A percentile compares a stretch with the other conserved stretches of the same genome.
phyloP scores from a whole-genome alignment of 1,284 basidiomycete species.

The Apiotrichum sp. region DNA sequence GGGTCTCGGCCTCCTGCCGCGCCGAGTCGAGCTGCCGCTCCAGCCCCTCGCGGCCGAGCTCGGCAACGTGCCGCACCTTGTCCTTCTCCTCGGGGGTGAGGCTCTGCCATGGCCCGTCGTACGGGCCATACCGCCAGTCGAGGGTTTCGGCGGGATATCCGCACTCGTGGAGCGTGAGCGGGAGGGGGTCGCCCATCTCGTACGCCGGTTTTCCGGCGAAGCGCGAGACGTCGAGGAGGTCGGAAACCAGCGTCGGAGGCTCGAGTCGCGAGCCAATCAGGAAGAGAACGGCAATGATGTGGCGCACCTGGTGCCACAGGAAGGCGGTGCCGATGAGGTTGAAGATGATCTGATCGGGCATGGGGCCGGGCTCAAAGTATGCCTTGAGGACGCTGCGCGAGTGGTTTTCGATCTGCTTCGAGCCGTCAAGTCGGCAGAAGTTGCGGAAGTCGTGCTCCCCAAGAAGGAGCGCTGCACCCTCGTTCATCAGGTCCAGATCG shows the following conservation, averaged over 20 bases:
- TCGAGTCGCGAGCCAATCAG: conserved; percentile 81
- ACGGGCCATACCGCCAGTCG: conserved; percentile 65
- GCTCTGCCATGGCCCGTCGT: conserved; percentile 37
- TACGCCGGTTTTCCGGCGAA: conserved; percentile 77
- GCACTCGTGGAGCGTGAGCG: conserved; percentile 89
- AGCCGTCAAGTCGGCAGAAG: conserved; percentile 87
- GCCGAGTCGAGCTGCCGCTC: conserved; percentile 32
- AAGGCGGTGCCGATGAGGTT: conserved; percentile 86
- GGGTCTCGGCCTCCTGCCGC: conserved; percentile 42
- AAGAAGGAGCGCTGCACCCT: conserved; percentile 64
- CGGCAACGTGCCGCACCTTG: conserved; percentile 16
- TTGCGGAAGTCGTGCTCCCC: conserved; percentile 97
- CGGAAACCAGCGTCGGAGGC: conserved; percentile 61
- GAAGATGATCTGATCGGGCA: conserved; percentile 56
- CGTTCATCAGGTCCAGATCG: conserved; percentile 68
- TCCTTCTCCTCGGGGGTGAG: conserved; percentile 15
- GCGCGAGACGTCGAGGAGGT: conserved; percentile 59
- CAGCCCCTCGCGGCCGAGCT: conserved; percentile 28
- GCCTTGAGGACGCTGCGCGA: conserved; percentile 32
- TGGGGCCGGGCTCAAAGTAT: conserved; percentile 28
- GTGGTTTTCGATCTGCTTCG: conserved; percentile 77
- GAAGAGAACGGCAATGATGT: conserved; percentile 90
- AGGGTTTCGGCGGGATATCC: conserved; percentile 60
- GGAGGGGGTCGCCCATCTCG: conserved; percentile 85
- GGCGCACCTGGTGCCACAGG: conserved; percentile 94